Base-by-base conservation (phyloP, 1,284 basidiomycete species). In the Microbotryomycetes sp. region DNA sequence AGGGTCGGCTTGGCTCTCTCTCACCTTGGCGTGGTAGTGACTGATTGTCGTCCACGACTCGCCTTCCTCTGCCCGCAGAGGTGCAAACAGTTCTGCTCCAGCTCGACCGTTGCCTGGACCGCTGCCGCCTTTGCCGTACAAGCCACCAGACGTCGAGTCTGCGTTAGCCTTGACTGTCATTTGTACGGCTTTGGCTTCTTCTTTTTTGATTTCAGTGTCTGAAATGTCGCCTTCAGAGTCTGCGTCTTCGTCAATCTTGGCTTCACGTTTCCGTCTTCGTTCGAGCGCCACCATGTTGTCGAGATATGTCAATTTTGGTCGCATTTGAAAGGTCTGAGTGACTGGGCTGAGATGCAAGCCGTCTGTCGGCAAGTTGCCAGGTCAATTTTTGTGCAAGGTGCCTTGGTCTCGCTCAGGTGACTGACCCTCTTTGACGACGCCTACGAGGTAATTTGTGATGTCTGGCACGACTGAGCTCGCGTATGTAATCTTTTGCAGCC, bases 381-480 rank as follows among this genome's bases (percentile, higher is more conserved):
- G 24, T 4, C n/a, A 45, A 18, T 16, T 27, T 9, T 53, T 29
- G 35, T 50, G 23, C 47, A 41, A 52, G 50, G 23, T 21, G 35
- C 35, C 11, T 9, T 11, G 35, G 35, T 18, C 35, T n/a, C n/a
- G n/a, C n/a, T n/a, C n/a, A 18, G 52, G 26, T 1, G 11, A 46
- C 68, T 46, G 21, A 70, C 72, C 68, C 49, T 70, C 66, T 55
- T 69, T 72, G 52, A 72, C 56, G 29, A 73, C 66, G 3, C 69
- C 71, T 21, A 72, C 63, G 31, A 69, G 60, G 58, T 74, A 74
- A 55, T 68, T 70, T n/a, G 72, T 72, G 29, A 72, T 69, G 49
- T 73, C 73, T 3, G 73, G 73, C 46, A 74, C 63, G 11, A 64
- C 56, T 15, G 67, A 65, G 27, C 69, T 69, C 1, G 60, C 56